Conservation (phyloP, 1,284 basidiomycete species). For the Kalmanozyma brasiliensis region DNA sequence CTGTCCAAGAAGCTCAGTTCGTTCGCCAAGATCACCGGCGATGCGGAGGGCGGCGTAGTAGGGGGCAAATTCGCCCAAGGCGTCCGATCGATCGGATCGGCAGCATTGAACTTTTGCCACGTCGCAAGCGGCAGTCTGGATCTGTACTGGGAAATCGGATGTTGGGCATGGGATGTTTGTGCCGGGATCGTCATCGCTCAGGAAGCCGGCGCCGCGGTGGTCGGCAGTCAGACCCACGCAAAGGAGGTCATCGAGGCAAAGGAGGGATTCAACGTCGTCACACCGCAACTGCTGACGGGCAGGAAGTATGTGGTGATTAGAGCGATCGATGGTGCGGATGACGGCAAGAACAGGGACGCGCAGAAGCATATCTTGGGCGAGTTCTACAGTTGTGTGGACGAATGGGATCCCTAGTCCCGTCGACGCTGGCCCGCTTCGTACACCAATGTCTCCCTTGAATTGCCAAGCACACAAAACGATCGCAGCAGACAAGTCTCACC, state of each 20-base stretch:
- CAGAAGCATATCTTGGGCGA: slow-evolving; percentile 84
- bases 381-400: slow-evolving; percentile 84
- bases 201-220: slow-evolving; percentile 74
- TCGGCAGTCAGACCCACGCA: slow-evolving; percentile 49
- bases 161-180: slow-evolving; percentile 70
- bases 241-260: slow-evolving; percentile 71
- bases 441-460: too few relatives aligned
- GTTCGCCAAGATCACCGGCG: slow-evolving; percentile 81
- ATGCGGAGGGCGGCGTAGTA: slow-evolving; percentile 73
- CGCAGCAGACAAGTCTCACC: too few relatives aligned
- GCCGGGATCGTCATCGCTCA: slow-evolving; percentile 91
- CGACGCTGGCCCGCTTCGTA: too few relatives aligned
- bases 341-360: slow-evolving; percentile 77
- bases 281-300: slow-evolving; percentile 78
- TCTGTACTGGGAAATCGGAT: slow-evolving; percentile 67
- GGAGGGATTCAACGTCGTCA: slow-evolving; percentile 71
- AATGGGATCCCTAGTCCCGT: slow-evolving; percentile 71
- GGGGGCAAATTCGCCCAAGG: slow-evolving; percentile 89
- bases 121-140: slow-evolving; percentile 63
- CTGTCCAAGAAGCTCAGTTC: slow-evolving; percentile 75
- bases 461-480: too few relatives aligned
- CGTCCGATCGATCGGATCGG: slow-evolving; percentile 56
- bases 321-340: slow-evolving; percentile 60
- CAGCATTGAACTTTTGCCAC: slow-evolving; percentile 62
- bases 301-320: slow-evolving; percentile 85